Evolutionary conservation across 306 rosid genomes (phyloP).

Genomic region (Cyamopsis tetragonoloba): DNA sequence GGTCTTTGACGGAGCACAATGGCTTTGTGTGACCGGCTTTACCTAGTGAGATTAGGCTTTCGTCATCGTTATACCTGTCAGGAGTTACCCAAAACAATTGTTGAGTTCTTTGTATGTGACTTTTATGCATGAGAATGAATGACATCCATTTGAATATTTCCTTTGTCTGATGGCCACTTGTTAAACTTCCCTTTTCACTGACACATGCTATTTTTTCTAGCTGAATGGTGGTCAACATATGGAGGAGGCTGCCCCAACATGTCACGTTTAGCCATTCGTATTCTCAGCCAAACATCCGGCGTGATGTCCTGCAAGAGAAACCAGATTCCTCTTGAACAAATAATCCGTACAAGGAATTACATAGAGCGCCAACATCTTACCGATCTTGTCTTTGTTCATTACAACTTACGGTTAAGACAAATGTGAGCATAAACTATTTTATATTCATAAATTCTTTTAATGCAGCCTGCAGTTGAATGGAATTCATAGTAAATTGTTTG

Average conservation of each 20-base stretch:
- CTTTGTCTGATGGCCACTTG: not conserved
- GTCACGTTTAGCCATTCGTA: conserved; percentile 70
- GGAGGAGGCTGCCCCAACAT: conserved; percentile 90
- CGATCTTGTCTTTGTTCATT: conserved; percentile 72
- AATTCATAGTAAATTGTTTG: conserved; percentile 21
- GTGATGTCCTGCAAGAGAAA: conserved; percentile 45
- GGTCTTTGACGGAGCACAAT: too few species aligned
- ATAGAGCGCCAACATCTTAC: conserved; percentile 76
- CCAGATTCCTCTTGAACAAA: conserved; percentile 51
- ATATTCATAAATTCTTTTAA: conserved; percentile 12
- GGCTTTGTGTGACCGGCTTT: too few species aligned
- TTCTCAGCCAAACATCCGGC: conserved; percentile 89
- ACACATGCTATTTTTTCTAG: conserved; percentile 41
- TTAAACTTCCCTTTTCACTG: conserved; percentile 14
- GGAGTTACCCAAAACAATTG: not conserved
- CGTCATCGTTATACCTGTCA: not conserved
- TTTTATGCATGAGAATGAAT: conserved; percentile 7
- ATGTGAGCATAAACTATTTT: conserved; percentile 32
- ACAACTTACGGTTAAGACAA: conserved; percentile 40
- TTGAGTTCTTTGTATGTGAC: conserved; percentile 5
- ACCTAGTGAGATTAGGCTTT: too few species aligned
- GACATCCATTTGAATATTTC: not conserved
- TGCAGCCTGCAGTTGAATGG: conserved; percentile 18
- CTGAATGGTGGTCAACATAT: conserved; percentile 97
- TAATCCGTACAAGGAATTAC: conserved; percentile 51